Evolutionary conservation across 441 rosid genomes (phyloP).

Genomic region (Metrosideros polymorpha): DNA sequence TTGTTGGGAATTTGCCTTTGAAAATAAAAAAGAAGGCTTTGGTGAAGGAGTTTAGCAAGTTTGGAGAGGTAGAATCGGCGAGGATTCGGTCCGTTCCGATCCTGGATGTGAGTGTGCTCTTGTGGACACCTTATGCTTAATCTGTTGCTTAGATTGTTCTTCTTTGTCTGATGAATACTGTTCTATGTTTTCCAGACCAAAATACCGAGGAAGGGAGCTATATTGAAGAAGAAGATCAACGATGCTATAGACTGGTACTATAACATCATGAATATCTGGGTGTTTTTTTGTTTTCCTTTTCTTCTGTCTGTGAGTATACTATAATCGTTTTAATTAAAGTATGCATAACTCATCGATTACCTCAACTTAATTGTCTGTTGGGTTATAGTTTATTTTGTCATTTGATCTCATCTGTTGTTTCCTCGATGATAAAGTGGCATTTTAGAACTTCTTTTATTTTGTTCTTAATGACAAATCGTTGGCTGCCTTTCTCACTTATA

Average conservation of each 20-base stretch:
- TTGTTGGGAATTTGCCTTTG: constrained; percentile 85
- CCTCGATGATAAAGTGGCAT: neutral
- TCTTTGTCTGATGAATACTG: neutral
- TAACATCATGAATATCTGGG: neutral
- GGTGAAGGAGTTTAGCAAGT: constrained; percentile 63
- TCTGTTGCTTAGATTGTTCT: neutral
- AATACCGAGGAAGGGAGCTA: constrained; percentile 76
- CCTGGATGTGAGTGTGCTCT: constrained; percentile 51
- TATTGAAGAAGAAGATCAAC: constrained; percentile 60
- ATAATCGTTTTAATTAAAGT: neutral
- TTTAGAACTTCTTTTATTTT: neutral
- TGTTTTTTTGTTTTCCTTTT: neutral
- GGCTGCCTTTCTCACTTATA: neutral
- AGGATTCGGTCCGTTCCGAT: constrained; percentile 90
- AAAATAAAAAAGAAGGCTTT: constrained; percentile 75
- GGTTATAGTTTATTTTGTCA: neutral
- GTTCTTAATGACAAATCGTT: neutral
- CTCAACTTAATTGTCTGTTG: neutral
- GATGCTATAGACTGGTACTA: constrained; percentile 70
- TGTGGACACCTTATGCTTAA: neutral
- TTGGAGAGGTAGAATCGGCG: constrained; percentile 81
- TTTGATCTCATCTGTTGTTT: neutral
- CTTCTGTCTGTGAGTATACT: neutral
- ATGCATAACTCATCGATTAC: neutral
- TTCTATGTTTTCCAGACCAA: constrained; percentile 48